Conservation (phyloP, 139 green algal species). For the Microglena sp. region DNA sequence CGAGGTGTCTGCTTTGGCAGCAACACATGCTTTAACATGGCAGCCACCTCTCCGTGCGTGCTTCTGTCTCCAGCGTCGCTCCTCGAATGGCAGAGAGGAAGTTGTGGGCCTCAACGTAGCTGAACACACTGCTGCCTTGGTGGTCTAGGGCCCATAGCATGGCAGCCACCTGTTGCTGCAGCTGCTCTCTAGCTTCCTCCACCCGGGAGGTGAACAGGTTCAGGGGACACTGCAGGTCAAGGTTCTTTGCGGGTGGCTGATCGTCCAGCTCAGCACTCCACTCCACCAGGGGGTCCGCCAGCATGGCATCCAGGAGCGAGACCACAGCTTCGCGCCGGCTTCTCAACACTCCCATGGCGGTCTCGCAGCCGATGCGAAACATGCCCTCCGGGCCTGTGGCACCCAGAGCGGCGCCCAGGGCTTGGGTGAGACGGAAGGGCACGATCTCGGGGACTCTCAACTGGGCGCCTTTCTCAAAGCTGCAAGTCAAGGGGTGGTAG, state of each 20-base stretch:
- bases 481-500: too few species aligned
- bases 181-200: conserved; percentile 8
- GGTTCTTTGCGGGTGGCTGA: conserved; percentile 28
- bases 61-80: conserved; percentile 9
- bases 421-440: conserved; percentile 57
- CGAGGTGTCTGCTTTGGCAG: too few species aligned
- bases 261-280: conserved; percentile 55
- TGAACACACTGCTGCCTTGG: conserved; percentile 9
- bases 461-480: conserved; percentile 52
- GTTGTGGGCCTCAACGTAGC: conserved; percentile 15
- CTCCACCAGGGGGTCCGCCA: conserved; percentile 58
- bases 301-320: conserved; percentile 47
- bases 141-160: conserved; percentile 13
- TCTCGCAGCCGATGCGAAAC: conserved; percentile 76
- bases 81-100: conserved; percentile 8
- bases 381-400: conserved; percentile 88
- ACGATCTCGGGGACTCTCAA: conserved; percentile 83
- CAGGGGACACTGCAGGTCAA: conserved; percentile 46
- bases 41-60: too few species aligned
- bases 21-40: too few species aligned
- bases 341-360: conserved; percentile 77
- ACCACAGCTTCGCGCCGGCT: conserved; percentile 71
- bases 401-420: conserved; percentile 90
- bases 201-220: conserved; percentile 39
- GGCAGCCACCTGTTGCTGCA: conserved; percentile 1